A percentile compares a stretch with the other conserved stretches of the same genome.
Conservation (phyloP, 495 filamentous ascomycete genomes). For the Penicillium coprophilum region DNA sequence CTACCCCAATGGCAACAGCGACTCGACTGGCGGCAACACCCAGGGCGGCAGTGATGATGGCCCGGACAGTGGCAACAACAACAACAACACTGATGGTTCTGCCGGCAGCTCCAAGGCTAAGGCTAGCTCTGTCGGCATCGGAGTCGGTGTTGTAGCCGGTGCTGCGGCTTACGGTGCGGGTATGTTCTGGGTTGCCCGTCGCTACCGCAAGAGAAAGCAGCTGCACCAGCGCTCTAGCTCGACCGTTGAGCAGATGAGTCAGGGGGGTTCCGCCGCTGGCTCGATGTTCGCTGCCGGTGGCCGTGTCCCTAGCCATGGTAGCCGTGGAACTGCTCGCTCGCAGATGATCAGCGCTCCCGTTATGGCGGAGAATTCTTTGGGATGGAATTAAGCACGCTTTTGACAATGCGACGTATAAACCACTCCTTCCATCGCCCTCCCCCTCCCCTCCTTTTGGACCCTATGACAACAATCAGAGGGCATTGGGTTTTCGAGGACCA, state of each 20-base stretch:
- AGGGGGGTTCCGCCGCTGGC: constrained; percentile 36
- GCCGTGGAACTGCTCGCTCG: constrained; percentile 68
- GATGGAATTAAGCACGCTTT: constrained; percentile 76
- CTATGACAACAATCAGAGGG: constrained; percentile 9
- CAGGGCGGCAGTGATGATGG: constrained; percentile 21
- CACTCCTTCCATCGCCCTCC: not conserved
- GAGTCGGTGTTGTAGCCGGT: constrained; percentile 71
- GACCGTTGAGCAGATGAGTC: constrained; percentile 52
- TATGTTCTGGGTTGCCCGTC: constrained; percentile 93
- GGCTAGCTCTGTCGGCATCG: constrained; percentile 81
- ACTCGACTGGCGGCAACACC: constrained; percentile 17
- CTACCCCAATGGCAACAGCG: constrained; percentile 36
- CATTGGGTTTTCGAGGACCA: not conserved
- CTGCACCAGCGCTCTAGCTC: constrained; percentile 73
- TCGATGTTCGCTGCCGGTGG: constrained; percentile 43
- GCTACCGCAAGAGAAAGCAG: constrained; percentile 86
- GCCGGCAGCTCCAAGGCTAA: constrained; percentile 53
- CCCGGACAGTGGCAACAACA: constrained; percentile 38
- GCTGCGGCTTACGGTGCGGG: constrained; percentile 94
- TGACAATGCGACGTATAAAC: constrained; percentile 11
- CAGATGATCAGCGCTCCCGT: constrained; percentile 81
- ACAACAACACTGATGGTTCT: constrained; percentile 43
- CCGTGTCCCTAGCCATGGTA: constrained; percentile 51
- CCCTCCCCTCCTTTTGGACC: constrained; percentile 2
- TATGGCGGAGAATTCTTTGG: constrained; percentile 95